Percentiles rank a stretch among this genome's conserved stretches.
Conservation (phyloP, 805 yeast species). For the Grigorovia humatica region DNA sequence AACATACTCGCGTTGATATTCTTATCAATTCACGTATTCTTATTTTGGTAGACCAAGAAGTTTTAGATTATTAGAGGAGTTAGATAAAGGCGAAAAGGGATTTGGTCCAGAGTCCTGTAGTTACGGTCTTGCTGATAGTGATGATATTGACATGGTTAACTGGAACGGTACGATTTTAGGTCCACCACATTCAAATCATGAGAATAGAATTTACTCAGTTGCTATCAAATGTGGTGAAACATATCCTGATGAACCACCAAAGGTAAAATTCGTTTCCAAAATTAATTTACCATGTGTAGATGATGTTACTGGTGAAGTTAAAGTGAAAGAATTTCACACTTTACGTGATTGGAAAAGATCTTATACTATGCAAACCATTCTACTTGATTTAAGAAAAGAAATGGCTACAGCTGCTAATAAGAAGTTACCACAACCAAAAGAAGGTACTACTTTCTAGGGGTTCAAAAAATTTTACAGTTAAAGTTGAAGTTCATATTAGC, state of each 20-base stretch:
- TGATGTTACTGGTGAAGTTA: constrained; percentile 44
- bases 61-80: constrained; percentile 87
- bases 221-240: constrained; percentile 69
- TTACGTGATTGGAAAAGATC: constrained; percentile 78
- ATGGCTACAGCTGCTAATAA: constrained; percentile 81
- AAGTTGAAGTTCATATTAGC: too few relatives aligned
- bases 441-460: constrained; percentile 56
- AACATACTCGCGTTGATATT: not conserved
- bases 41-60: constrained; percentile 57
- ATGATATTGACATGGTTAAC: constrained; percentile 83
- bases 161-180: constrained; percentile 99
- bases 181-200: constrained; percentile 87
- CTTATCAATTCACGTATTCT: not conserved
- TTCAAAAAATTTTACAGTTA: not conserved
- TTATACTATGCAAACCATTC: constrained; percentile 88
- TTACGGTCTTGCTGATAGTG: constrained; percentile 82
- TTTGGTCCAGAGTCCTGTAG: constrained; percentile 95
- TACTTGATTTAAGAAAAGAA: constrained; percentile 78
- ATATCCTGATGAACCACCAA: constrained; percentile 88
- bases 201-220: constrained; percentile 83
- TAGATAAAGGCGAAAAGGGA: constrained; percentile 97
- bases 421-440: constrained; percentile 83
- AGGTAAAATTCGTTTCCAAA: constrained; percentile 67
- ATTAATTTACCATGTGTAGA: constrained; percentile 91
- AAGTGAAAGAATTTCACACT: constrained; percentile 46